Percentiles rank a stretch among this genome's conserved stretches.
These are phyloP conservation scores for Annulohypoxylon stygium DNA, from an alignment of 495 filamentous ascomycete genomes.

Conservation along the genomic window DNA sequence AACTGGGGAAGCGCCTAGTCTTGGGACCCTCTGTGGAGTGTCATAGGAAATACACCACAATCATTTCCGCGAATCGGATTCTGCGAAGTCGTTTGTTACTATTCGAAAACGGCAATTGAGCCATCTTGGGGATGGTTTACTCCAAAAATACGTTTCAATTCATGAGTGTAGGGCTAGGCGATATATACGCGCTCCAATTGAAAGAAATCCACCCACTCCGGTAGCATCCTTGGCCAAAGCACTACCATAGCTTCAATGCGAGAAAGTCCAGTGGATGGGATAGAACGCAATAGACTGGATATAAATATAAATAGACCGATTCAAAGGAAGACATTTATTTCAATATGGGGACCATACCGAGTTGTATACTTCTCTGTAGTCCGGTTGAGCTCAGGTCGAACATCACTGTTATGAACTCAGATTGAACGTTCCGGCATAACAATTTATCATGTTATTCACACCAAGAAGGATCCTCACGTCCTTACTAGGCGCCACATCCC, in stretches of 20 bases:
- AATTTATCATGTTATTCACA: constrained; percentile 25
- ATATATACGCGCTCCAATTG: constrained; percentile 34
- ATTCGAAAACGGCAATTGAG: constrained; percentile 16
- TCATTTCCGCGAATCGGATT: constrained; percentile 15
- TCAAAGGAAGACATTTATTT: constrained; percentile 7
- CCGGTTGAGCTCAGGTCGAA: background rate
- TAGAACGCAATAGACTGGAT: background rate
- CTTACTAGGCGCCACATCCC: constrained; percentile 13
- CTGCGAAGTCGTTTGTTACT: background rate
- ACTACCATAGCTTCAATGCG: background rate
- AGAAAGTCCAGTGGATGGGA: background rate
- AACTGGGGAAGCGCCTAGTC: constrained; percentile 13
- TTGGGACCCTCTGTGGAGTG: background rate
- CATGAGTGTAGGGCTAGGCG: constrained; percentile 2
- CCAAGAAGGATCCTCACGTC: constrained; percentile 21
- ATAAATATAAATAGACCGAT: background rate
- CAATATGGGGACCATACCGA: background rate
- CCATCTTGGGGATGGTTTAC: background rate
- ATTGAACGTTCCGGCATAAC: background rate
- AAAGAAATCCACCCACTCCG: background rate
- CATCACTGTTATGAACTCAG: constrained; percentile 3
- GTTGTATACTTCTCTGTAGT: background rate
- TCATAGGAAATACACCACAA: background rate
- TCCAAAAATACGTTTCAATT: background rate
- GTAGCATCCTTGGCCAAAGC: constrained; percentile 4